Base-by-base conservation (phyloP, 805 yeast species). In the Cyberlindnera maclurae region DNA sequence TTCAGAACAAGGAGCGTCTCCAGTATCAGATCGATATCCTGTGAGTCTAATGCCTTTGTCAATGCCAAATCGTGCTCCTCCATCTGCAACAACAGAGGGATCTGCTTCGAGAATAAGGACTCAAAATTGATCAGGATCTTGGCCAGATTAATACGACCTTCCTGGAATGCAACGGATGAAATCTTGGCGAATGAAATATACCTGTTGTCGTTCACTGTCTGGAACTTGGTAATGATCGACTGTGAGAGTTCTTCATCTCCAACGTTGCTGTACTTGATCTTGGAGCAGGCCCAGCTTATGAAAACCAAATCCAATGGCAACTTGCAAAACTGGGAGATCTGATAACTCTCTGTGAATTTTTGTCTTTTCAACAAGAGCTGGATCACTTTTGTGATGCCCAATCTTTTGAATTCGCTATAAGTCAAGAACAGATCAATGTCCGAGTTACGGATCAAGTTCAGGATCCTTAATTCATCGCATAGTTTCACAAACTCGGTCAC, bases 261-360 rank as follows among this genome's bases (percentile, higher is more conserved):
- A 15, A 69, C 46, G 6, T 68, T 51, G 12, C 81, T 79, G 24
- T 62, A 60, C 41, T 68, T 70, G 17, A 89, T 76, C 52, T 85
- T 83, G 26, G 71, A 62, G 42, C 80, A 73, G 5, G 95, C 89
- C 97, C 97, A 93, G 46, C 79, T 72, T 2, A 76, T 67, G 51
- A 81, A 82, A 0, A 93, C 72, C 12, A 59, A 45, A 51, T 73
- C 73, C 36, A 63, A 64, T 33, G 73, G 77, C 36, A 65, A 59
- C 34, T 60, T 62, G 47, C 69, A 64, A 22, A 73, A 64, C 13
- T 71, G 68, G 5, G 83, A 71, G 1, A 88, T 63, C 43, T 79
- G 73, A 26, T 86, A 57, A 3, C 88, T 77, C 32, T 84, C 66
- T 10, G 72, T 66, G 60, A 81, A 84, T 44, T 70, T 63, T 29